Evolutionary conservation across 1,284 basidiomycete genomes (phyloP), one percentile per base, ranked within the genome.

Genomic region (Boletus putidus): DNA sequence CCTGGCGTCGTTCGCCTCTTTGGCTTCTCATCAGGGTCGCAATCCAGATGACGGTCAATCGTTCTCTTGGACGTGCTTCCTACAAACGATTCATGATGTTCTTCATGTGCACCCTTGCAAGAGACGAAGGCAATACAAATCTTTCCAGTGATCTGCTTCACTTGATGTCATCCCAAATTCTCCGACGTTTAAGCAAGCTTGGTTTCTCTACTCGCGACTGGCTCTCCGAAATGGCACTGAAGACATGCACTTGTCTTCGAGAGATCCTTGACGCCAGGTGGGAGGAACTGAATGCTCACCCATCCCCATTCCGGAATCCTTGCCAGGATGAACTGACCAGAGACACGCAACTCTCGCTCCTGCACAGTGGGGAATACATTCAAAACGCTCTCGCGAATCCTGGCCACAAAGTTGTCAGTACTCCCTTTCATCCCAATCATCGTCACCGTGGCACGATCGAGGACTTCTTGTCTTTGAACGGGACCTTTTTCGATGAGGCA

Each of bases 111-210:
- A 29, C 25, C 5, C 36, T 50, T 15, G 36, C 36, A 4, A 42
- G 20, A 9, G 36, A 43, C 61, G 10, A 31, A 60, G 6, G 67
- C 65, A 16, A 35, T 68, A 12, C 27, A 1, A 37, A 53, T 9
- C 52, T 75, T 12, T 49, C 72, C 1, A 74, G 64, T 45, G 72
- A 78, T 45, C 49, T 75, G 1, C 64, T 79, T 18, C 48, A 63
- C 16, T 55, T 25, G 52, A 59, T 67, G 40, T 60, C 59, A 3
- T 35, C 55, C 9, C 78, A 79, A 60, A 59, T 75, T 8, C 65
- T 67, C 36, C 65, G 69, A 3, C 72, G 78, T 18, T 45, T 76
- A 10, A 58, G 66, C 46, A 79, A 82, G 61, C 63, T 80, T 14
- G 55, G 40, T 1, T 6, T 43, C 6, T 58, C 60, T 10, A 6